Evolutionary conservation across 768 basidiomycete genomes (phyloP).

Genomic region (Peribolospora kevripleyi): DNA sequence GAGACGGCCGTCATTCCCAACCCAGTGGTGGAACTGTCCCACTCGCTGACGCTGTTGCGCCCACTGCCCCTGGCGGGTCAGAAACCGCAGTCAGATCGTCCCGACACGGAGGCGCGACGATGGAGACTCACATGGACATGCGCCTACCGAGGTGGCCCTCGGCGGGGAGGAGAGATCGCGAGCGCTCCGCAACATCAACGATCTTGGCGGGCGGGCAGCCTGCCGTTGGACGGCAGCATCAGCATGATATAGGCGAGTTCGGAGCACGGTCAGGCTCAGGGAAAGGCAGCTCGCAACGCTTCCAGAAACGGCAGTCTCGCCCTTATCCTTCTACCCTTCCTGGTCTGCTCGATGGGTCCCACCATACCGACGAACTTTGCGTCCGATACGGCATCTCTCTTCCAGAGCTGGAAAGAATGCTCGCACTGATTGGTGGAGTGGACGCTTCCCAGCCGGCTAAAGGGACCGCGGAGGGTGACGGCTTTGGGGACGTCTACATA

Average conservation of each 20-base stretch:
- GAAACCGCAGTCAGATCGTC: background rate
- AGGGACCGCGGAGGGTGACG: too few species aligned
- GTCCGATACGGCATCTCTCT: conserved; percentile 60
- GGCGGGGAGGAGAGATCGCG: background rate
- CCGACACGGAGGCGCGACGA: conserved; percentile 1
- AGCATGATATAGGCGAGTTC: background rate
- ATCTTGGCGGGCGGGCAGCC: background rate
- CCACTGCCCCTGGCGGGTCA: background rate
- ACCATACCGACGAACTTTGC: conserved; percentile 75
- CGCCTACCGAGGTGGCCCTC: too few species aligned
- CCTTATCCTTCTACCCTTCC: conserved; percentile 33
- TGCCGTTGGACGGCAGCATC: background rate
- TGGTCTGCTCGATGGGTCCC: conserved; percentile 55
- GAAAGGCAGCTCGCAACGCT: background rate
- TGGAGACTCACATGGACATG: background rate
- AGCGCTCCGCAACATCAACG: background rate
- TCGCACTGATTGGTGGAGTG: too few species aligned
- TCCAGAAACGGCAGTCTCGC: background rate
- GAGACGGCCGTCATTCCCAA: background rate
- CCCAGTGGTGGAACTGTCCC: background rate
- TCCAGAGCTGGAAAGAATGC: conserved; percentile 36
- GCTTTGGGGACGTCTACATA: too few species aligned
- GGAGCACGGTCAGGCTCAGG: background rate
- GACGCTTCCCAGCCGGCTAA: too few species aligned
- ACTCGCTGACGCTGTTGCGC: background rate